phyloP scores from a whole-genome alignment of 2,329 filamentous ascomycete genomes.

The Cladosporium sp. region DNA sequence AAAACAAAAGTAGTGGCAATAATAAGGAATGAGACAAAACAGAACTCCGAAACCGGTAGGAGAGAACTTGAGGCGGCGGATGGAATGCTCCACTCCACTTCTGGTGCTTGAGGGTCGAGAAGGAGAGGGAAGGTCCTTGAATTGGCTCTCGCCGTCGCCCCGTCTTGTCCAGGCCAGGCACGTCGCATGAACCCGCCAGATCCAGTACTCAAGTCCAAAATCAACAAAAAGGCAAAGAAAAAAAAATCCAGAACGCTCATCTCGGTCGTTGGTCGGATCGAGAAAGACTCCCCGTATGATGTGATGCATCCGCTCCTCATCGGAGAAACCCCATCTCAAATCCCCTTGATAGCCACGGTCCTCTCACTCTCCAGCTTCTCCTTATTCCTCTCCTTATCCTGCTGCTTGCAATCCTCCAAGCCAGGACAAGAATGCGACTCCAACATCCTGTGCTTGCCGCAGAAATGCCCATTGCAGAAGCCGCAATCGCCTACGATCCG shows the following conservation, averaged over 20 bases:
- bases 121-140: too few species aligned
- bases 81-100: too few species aligned
- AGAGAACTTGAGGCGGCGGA: too few species aligned
- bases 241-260: slow-evolving; percentile 6
- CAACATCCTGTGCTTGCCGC: slow-evolving; percentile 86
- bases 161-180: too few species aligned
- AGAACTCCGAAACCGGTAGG: too few species aligned
- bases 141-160: too few species aligned
- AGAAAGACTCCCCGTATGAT: too few species aligned
- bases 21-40: neutral
- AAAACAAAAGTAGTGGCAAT: too few species aligned
- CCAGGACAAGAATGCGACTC: slow-evolving; percentile 93
- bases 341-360: slow-evolving; percentile 88
- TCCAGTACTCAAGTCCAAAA: too few species aligned
- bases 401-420: slow-evolving; percentile 95
- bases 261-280: neutral
- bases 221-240: neutral
- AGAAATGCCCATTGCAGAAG: slow-evolving; percentile 92
- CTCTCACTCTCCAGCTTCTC: slow-evolving; percentile 88
- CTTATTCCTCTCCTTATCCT: slow-evolving; percentile 89
- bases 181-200: too few species aligned
- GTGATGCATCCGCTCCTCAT: too few species aligned
- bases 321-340: slow-evolving; percentile 48
- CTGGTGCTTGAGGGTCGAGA: too few species aligned
- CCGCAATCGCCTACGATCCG: slow-evolving; percentile 94